phyloP scores from a whole-genome alignment of 2,329 filamentous ascomycete species.

The Trichoderma brevicompactum region DNA sequence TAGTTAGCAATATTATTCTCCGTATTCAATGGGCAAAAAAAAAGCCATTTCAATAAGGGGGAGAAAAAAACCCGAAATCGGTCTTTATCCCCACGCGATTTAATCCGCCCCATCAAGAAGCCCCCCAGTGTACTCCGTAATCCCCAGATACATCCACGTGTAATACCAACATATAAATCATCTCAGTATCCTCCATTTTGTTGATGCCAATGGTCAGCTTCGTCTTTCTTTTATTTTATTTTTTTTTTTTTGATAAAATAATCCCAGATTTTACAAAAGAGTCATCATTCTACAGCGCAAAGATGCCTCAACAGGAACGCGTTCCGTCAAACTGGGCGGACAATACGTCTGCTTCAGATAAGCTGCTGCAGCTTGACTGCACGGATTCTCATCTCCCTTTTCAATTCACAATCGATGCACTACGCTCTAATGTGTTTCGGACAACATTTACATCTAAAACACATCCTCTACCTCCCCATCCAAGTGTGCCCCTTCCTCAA shows the following conservation, averaged over 20 bases:
- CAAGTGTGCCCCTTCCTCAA: constrained; percentile 57
- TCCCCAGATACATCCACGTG: constrained; percentile 12
- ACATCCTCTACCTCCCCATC: constrained; percentile 68
- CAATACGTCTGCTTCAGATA: constrained; percentile 32
- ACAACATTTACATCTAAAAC: constrained; percentile 66
- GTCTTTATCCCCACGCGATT: not conserved
- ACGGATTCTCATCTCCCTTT: constrained; percentile 45
- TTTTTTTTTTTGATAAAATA: not conserved
- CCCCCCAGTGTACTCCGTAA: constrained; percentile 6
- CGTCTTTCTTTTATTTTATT: not conserved
- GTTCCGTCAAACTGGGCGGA: constrained; percentile 39
- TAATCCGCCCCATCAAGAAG: not conserved
- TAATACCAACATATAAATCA: constrained; percentile 10
- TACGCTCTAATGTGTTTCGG: constrained; percentile 67
- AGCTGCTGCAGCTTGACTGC: constrained; percentile 34
- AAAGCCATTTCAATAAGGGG: not conserved
- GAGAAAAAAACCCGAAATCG: not conserved
- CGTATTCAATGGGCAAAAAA: not conserved
- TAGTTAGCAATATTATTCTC: no score
- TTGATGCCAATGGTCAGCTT: not conserved
- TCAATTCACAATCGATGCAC: constrained; percentile 65
- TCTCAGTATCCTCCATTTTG: not conserved
- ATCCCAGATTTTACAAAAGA: not conserved
- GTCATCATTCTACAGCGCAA: not conserved
- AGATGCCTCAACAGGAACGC: constrained; percentile 39